phyloP scores from a whole-genome alignment of 108 stramenopile genomes.

The Nitzschia inconspicua region DNA sequence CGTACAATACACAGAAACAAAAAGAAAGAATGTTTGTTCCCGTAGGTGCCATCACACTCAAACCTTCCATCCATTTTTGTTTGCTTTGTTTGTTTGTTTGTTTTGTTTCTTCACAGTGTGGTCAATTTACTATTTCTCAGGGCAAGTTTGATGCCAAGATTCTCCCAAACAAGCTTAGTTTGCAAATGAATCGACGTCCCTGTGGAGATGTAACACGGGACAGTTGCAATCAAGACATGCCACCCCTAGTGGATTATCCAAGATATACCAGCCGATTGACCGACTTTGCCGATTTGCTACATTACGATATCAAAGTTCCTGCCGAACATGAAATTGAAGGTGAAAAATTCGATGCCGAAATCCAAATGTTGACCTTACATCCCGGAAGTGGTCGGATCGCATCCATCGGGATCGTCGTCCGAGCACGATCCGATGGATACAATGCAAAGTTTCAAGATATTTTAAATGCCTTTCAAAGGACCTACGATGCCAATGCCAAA shows the following conservation, averaged over 20 bases:
- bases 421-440: background rate
- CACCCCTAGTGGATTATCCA: background rate
- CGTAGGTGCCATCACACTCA: no score
- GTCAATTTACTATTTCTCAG: no score
- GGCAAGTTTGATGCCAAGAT: no score
- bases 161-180: background rate
- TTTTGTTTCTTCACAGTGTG: background rate
- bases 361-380: background rate
- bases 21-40: no score
- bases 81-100: background rate
- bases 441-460: background rate
- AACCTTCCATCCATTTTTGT: background rate
- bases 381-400: background rate
- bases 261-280: background rate
- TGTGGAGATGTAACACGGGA: background rate
- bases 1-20: background rate
- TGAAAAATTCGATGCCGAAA: background rate
- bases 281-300: background rate
- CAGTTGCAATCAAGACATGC: background rate
- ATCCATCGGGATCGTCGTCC: background rate
- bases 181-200: background rate
- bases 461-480: background rate
- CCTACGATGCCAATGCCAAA: background rate
- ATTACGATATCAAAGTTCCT: background rate
- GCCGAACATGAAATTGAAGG: conserved; percentile 4